Conservation (phyloP, 2,329 filamentous ascomycete species). For the Hysterium pulicare region DNA sequence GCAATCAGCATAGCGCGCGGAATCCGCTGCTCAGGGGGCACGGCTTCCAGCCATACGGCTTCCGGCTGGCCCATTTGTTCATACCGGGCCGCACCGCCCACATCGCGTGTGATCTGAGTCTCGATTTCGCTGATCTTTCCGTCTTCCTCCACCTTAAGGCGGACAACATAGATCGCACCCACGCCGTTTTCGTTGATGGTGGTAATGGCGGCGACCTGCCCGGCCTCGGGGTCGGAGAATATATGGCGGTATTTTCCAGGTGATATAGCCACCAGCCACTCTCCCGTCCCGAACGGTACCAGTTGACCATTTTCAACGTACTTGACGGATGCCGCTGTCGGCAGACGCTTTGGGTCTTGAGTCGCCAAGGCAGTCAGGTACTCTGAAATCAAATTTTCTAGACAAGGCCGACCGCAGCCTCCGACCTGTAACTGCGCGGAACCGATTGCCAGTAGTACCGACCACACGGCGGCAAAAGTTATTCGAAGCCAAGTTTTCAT, state of each 20-base stretch:
- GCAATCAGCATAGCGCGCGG: constrained; percentile 4
- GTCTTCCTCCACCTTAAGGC: constrained; percentile 2
- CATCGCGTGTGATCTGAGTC: constrained; percentile 10
- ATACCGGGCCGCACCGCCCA: constrained; percentile 5
- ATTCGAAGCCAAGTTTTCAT: not conserved
- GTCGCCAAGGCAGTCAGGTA: constrained; percentile 8
- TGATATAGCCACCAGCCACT: constrained; percentile 4
- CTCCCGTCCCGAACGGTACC: constrained; percentile 6
- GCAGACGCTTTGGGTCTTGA: constrained; percentile 5
- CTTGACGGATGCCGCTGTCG: constrained; percentile 3
- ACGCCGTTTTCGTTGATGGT: constrained; percentile 8
- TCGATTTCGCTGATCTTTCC: constrained; percentile 9
- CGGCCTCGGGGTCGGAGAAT: constrained; percentile 6
- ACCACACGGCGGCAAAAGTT: not conserved
- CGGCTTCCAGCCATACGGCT: constrained; percentile 9
- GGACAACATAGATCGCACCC: constrained; percentile 7
- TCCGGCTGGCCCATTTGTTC: constrained; percentile 9
- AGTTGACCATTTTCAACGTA: constrained; percentile 10
- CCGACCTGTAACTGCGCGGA: not conserved
- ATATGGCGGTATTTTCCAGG: constrained; percentile 10
- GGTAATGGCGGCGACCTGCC: constrained; percentile 9
- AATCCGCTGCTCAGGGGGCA: constrained; percentile 7
- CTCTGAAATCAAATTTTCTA: constrained; percentile 2
- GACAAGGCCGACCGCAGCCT: constrained; percentile 5
- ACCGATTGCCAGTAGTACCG: not conserved